Evolutionary conservation across 208 protist genomes (phyloP), one percentile per base, ranked within the genome.

Genomic region (Trichomonas tenax): DNA sequence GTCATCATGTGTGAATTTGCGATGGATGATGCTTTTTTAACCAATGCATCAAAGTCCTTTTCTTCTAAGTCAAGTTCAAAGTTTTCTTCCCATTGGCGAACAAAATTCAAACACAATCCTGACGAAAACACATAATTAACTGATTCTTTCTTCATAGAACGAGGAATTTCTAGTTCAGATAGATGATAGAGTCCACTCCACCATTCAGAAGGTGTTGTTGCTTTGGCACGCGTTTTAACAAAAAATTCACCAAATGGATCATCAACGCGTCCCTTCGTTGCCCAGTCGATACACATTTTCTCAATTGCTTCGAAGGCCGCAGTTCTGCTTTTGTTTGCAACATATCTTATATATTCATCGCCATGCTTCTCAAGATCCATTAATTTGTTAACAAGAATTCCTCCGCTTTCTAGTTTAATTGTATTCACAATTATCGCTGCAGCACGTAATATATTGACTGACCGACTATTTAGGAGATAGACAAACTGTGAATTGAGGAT

Each of bases 231-330:
- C n/a, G 36, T 48, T 41, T 51, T 41, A 38, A 93, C 34, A 15
- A 93, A 93, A 15, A 93, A 93, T 93, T 93, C 86, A 38, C 15
- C 41, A 36, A 51, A 93, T 93, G 86, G 86, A 93, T 93, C 86
- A 93, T 93, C 44, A 51, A 93, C 86, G 11, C 14, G 1, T 15
- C 86, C 86, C 36, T 93, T 93, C 38, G 86, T 51, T 36, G 45
- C 40, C 86, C 86, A 93, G n/a, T 41, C 41, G n/a, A n/a, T 93
- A 15, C 41, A 49, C 86, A 93, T 93, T 51, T 93, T 51, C 26
- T 48, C 44, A 15, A 93, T 93, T 48, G 3, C 40, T n/a, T 93
- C 44, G 31, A 93, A 51, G 11, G 44, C 0, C 17, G 41, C 44
- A 34, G 36, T 31, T 58, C 86, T 34, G 17, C 45, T 38, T 51